phyloP scores from a whole-genome alignment of 2,329 filamentous ascomycete genomes.

The Epichloe elymi region DNA sequence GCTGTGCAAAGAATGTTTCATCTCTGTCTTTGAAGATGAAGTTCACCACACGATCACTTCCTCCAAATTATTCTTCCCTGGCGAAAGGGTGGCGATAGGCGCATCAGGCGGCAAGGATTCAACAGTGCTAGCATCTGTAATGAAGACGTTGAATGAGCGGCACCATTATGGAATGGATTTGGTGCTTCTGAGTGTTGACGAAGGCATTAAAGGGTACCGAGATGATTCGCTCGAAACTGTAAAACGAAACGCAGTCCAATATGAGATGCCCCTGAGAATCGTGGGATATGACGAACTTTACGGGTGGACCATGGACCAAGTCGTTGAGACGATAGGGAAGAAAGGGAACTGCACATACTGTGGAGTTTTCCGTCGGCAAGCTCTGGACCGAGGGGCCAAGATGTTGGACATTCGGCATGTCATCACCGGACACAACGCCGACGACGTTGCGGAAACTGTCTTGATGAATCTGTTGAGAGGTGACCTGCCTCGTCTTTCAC shows the following conservation, averaged over 20 bases:
- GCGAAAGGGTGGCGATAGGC: slow-evolving; percentile 84
- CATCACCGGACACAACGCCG: slow-evolving; percentile 93
- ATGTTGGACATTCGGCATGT: slow-evolving; percentile 82
- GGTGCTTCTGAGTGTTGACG: slow-evolving; percentile 81
- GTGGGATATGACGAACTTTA: slow-evolving; percentile 90
- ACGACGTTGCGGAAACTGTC: slow-evolving; percentile 93
- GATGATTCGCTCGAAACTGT: slow-evolving; percentile 95
- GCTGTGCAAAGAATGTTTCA: slow-evolving; percentile 81
- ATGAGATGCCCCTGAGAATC: slow-evolving; percentile 82
- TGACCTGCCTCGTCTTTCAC: slow-evolving; percentile 72
- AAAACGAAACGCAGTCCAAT: slow-evolving; percentile 82
- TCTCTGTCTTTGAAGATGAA: slow-evolving; percentile 78
- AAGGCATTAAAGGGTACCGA: slow-evolving; percentile 92
- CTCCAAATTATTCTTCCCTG: slow-evolving; percentile 66
- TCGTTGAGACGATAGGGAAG: slow-evolving; percentile 90
- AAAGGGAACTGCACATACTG: slow-evolving; percentile 99
- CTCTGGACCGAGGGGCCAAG: slow-evolving; percentile 81
- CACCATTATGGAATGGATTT: slow-evolving; percentile 78
- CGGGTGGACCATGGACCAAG: slow-evolving; percentile 99
- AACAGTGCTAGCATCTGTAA: slow-evolving; percentile 83
- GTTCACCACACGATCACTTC: slow-evolving; percentile 83
- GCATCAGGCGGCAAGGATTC: slow-evolving; percentile 97
- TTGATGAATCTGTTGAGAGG: slow-evolving; percentile 93
- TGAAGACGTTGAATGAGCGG: slow-evolving; percentile 88
- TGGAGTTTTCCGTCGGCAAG: slow-evolving; percentile 88